Evolutionary conservation across 495 filamentous ascomycete species (phyloP).

Genomic region (Viridothelium virens): DNA sequence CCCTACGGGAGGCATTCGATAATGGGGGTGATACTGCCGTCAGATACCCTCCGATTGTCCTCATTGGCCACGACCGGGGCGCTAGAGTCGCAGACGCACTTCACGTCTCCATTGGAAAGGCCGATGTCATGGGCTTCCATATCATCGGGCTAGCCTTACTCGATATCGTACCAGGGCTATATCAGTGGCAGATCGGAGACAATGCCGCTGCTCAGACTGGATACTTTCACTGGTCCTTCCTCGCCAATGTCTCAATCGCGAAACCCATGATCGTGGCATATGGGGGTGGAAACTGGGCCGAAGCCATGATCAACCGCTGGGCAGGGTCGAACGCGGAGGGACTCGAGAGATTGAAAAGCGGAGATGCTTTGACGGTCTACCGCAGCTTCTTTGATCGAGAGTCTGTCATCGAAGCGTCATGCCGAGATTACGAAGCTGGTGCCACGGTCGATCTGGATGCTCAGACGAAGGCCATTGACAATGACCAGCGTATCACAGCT

Average conservation of each 20-base stretch:
- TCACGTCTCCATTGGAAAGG: constrained; percentile 29
- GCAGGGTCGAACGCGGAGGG: constrained; percentile 24
- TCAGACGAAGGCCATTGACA: constrained; percentile 38
- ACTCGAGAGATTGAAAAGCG: constrained; percentile 13
- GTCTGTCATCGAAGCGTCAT: constrained; percentile 33
- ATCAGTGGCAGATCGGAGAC: constrained; percentile 34
- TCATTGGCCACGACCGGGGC: constrained; percentile 44
- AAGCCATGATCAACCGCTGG: constrained; percentile 30
- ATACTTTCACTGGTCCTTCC: constrained; percentile 46
- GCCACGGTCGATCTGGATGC: constrained; percentile 36
- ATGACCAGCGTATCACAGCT: constrained; percentile 36
- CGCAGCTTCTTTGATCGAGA: constrained; percentile 36
- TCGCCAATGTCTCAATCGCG: constrained; percentile 42
- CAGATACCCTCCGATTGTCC: constrained; percentile 25
- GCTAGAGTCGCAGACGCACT: constrained; percentile 44
- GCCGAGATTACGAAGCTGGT: constrained; percentile 42
- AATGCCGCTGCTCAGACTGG: constrained; percentile 27
- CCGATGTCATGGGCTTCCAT: not conserved
- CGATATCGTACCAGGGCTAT: constrained; percentile 45
- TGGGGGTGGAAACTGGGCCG: constrained; percentile 37
- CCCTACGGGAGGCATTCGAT: constrained; percentile 18
- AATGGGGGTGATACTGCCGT: constrained; percentile 19
- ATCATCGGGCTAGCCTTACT: constrained; percentile 21
- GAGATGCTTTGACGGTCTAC: constrained; percentile 35
- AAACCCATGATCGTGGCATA: constrained; percentile 40